Evolutionary conservation across 805 yeast species (phyloP).

Genomic region (Pichia heedii): DNA sequence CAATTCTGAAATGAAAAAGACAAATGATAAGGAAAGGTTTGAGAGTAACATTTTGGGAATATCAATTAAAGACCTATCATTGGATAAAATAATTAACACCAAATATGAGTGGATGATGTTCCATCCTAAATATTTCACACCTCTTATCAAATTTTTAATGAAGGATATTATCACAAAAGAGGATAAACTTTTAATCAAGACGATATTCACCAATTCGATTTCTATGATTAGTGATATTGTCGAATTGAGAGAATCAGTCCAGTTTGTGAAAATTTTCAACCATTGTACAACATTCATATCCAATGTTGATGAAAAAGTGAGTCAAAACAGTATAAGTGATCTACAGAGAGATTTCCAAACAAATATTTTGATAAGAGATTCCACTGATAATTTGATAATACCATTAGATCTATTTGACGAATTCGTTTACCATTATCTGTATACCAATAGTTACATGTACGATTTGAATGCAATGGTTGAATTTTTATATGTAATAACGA

Average conservation of each 20-base stretch:
- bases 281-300: not conserved
- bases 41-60: too few species aligned
- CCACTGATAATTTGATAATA: not conserved
- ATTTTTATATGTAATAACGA: slow-evolving; percentile 2
- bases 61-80: not conserved
- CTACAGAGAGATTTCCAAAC: not conserved
- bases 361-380: not conserved
- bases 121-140: slow-evolving; percentile 4
- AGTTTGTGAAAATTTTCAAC: not conserved
- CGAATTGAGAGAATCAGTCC: too few species aligned
- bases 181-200: not conserved
- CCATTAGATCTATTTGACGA: slow-evolving; percentile 1
- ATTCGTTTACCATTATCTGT: slow-evolving; percentile 3
- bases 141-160: slow-evolving; percentile 4
- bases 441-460: not conserved
- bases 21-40: too few species aligned
- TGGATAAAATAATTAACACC: not conserved
- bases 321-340: not conserved
- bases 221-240: not conserved
- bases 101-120: slow-evolving; percentile 5
- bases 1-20: too few species aligned
- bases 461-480: not conserved
- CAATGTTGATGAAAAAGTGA: not conserved
- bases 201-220: slow-evolving; percentile 3
- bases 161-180: slow-evolving; percentile 1